A percentile compares a stretch with the other conserved stretches of the same genome.
These are phyloP conservation scores for Pseudonitzschia delicatissima DNA, from an alignment of 108 stramenopile genomes.

Conservation along the genomic window DNA sequence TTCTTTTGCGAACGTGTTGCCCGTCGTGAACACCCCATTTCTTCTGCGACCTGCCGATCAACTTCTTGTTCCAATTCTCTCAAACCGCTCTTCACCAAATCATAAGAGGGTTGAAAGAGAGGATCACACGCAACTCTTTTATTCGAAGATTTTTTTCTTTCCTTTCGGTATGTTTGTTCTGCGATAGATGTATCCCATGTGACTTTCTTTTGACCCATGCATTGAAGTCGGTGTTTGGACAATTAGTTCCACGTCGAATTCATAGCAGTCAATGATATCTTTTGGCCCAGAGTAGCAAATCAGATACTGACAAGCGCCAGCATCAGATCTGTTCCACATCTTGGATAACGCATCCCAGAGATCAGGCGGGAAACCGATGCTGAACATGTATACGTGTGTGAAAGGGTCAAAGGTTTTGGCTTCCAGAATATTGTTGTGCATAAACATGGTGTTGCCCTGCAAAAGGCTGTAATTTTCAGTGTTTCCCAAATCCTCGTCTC, in stretches of 20 bases:
- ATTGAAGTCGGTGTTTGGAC: slow-evolving; percentile 68
- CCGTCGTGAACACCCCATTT: slow-evolving; percentile 28
- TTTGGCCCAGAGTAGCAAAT: slow-evolving; percentile 81
- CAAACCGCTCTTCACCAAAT: slow-evolving; percentile 42
- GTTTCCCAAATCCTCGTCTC: background rate
- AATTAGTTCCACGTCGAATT: slow-evolving; percentile 76
- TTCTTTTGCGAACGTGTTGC: slow-evolving; percentile 15
- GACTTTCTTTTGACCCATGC: slow-evolving; percentile 86
- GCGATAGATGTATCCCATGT: slow-evolving; percentile 78
- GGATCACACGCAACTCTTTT: slow-evolving; percentile 52
- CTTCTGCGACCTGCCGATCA: slow-evolving; percentile 32
- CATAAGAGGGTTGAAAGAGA: slow-evolving; percentile 54
- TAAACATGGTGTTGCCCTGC: slow-evolving; percentile 57
- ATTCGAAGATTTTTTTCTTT: slow-evolving; percentile 14
- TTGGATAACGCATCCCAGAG: slow-evolving; percentile 60
- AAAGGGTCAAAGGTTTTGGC: slow-evolving; percentile 92
- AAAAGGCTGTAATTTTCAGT: slow-evolving; percentile 18
- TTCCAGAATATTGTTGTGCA: slow-evolving; percentile 79
- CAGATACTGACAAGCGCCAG: slow-evolving; percentile 33
- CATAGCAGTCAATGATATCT: slow-evolving; percentile 66
- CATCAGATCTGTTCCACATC: slow-evolving; percentile 57
- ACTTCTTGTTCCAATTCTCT: slow-evolving; percentile 34
- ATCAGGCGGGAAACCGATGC: slow-evolving; percentile 82
- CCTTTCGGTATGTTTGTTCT: slow-evolving; percentile 22
- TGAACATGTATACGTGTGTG: slow-evolving; percentile 98